A percentile compares a stretch with the other conserved stretches of the same genome.
Conservation (phyloP, 768 basidiomycete species). For the Mrakia frigida region DNA sequence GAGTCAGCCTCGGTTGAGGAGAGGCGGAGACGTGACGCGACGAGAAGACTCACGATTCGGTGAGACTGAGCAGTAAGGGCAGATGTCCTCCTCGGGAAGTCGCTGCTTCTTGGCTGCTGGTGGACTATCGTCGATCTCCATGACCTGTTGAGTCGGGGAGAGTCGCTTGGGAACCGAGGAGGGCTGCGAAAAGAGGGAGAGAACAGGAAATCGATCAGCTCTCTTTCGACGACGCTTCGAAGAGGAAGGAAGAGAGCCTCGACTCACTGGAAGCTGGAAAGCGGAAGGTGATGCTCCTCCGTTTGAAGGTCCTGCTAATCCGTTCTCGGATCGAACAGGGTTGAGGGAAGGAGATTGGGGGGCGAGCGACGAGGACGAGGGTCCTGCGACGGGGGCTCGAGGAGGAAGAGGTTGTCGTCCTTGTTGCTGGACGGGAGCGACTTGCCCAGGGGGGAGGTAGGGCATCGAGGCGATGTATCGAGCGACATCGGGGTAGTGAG, state of each 20-base stretch:
- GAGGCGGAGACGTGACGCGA: not conserved
- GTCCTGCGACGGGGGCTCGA: not conserved
- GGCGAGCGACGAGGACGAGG: not conserved
- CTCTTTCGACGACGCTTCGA: not conserved
- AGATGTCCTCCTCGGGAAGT: not conserved
- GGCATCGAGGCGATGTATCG: not conserved
- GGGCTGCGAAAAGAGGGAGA: not conserved
- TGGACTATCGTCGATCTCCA: not conserved
- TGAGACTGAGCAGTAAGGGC: not conserved
- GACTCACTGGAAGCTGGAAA: not conserved
- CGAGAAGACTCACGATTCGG: not conserved
- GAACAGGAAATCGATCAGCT: not conserved
- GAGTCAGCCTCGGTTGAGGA: not conserved
- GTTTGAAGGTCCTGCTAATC: not conserved
- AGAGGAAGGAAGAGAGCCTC: not conserved
- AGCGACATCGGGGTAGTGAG: conserved; percentile 1
- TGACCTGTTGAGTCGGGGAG: not conserved
- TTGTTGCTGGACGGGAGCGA: not conserved
- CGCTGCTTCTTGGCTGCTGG: conserved; percentile 6
- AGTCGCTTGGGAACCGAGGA: not conserved
- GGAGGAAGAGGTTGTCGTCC: not conserved
- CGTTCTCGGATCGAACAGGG: not conserved
- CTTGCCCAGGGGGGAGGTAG: not conserved
- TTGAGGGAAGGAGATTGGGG: not conserved
- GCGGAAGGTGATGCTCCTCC: not conserved